These are phyloP conservation scores for Silene vulgaris DNA, from an alignment of 179 eudicot species.

Conservation along the genomic window DNA sequence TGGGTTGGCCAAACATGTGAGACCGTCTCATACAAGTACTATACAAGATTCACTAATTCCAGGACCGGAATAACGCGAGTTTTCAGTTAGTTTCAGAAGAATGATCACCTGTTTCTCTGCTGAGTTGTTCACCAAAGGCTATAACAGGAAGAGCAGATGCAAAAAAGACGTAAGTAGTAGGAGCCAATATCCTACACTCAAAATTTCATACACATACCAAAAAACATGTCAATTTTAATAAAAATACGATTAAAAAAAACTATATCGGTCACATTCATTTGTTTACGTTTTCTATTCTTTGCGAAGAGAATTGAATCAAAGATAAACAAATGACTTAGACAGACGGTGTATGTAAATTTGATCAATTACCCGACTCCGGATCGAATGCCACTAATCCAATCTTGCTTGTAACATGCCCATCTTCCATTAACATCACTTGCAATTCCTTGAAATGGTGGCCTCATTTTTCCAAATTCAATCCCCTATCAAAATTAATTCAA, in stretches of 20 bases:
- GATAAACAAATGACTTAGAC: no score
- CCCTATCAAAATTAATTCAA: slow-evolving; percentile 6
- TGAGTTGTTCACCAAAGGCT: slow-evolving; percentile 51
- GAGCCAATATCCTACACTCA: slow-evolving; percentile 39
- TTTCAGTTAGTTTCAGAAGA: no score
- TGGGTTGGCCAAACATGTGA: no score
- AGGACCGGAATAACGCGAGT: neutral
- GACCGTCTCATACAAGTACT: neutral
- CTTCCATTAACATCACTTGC: slow-evolving; percentile 50
- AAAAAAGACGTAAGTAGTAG: slow-evolving; percentile 49
- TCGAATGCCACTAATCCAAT: slow-evolving; percentile 55
- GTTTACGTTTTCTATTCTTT: no score
- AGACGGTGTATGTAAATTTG: neutral
- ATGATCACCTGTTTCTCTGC: slow-evolving; percentile 45
- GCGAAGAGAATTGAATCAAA: no score
- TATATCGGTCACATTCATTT: neutral
- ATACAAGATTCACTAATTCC: neutral
- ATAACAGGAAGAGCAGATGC: slow-evolving; percentile 58
- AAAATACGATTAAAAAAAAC: no score
- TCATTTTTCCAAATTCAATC: slow-evolving; percentile 27
- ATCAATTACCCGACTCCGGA: slow-evolving; percentile 58
- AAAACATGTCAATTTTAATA: neutral
- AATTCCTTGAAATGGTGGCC: slow-evolving; percentile 49
- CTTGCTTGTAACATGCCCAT: slow-evolving; percentile 52
- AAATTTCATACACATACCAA: neutral